phyloP scores from a whole-genome alignment of 2,329 filamentous ascomycete species.

The Fusarium sp. region DNA sequence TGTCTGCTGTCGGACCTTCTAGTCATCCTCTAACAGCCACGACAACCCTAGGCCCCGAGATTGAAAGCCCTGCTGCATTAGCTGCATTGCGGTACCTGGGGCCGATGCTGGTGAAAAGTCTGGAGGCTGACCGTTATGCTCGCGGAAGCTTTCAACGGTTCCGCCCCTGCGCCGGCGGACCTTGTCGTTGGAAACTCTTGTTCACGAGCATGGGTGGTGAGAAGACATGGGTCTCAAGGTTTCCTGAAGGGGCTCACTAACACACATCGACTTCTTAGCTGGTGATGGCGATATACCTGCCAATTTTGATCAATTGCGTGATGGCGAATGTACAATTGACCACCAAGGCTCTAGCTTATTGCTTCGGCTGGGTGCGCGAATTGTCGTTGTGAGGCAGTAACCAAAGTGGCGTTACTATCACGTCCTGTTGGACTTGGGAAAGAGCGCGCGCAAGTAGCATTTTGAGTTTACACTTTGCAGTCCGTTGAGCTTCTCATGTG shows the following conservation, averaged over 20 bases:
- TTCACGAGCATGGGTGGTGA: slow-evolving; percentile 6
- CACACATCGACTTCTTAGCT: slow-evolving; percentile 6
- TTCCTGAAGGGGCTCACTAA: not conserved
- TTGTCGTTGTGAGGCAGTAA: not conserved
- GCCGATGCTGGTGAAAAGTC: slow-evolving; percentile 36
- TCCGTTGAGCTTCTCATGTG: slow-evolving; percentile 30
- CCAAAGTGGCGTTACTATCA: slow-evolving; percentile 18
- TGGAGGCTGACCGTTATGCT: slow-evolving; percentile 30
- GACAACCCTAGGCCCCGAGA: slow-evolving; percentile 36
- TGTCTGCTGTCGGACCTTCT: slow-evolving; percentile 24
- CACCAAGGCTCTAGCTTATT: slow-evolving; percentile 23
- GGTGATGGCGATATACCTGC: slow-evolving; percentile 33
- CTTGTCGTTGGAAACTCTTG: slow-evolving; percentile 36
- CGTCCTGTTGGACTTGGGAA: slow-evolving; percentile 28
- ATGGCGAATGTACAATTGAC: slow-evolving; percentile 12
- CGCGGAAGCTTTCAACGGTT: slow-evolving; percentile 45
- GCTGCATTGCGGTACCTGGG: slow-evolving; percentile 36
- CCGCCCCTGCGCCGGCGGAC: slow-evolving; percentile 35
- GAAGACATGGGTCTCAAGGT: slow-evolving; percentile 15
- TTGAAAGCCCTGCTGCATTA: slow-evolving; percentile 46
- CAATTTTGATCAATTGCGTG: slow-evolving; percentile 35
- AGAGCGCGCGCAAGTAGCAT: slow-evolving; percentile 9
- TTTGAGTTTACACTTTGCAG: slow-evolving; percentile 36
- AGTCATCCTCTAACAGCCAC: slow-evolving; percentile 38
- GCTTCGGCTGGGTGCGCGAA: slow-evolving; percentile 21